A percentile compares a stretch with the other conserved stretches of the same genome.
These are phyloP conservation scores for Wickerhamiella sergipiensis DNA, from an alignment of 805 yeast genomes.

Conservation along the genomic window DNA sequence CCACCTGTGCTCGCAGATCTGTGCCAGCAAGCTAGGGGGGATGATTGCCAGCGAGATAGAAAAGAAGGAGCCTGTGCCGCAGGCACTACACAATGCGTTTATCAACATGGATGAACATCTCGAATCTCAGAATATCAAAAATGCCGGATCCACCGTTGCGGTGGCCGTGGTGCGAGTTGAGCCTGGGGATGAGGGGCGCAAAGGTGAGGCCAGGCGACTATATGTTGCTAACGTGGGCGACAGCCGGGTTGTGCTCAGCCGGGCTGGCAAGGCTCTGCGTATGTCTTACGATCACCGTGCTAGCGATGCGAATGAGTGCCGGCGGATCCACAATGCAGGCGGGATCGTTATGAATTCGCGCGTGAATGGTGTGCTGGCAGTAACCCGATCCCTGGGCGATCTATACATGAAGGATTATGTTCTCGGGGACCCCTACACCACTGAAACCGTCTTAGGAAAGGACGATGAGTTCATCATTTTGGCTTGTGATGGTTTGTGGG, in stretches of 20 bases:
- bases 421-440: slow-evolving; percentile 83
- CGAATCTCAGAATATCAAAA: slow-evolving; percentile 44
- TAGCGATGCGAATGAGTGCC: slow-evolving; percentile 61
- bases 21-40: slow-evolving; percentile 73
- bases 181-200: slow-evolving; percentile 13
- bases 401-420: slow-evolving; percentile 82
- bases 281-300: slow-evolving; percentile 92
- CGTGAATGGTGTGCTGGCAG: slow-evolving; percentile 92
- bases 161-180: slow-evolving; percentile 90
- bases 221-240: slow-evolving; percentile 96
- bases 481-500: slow-evolving; percentile 98
- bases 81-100: slow-evolving; percentile 55
- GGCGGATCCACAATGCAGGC: slow-evolving; percentile 62
- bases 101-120: slow-evolving; percentile 61
- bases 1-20: slow-evolving; percentile 82
- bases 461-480: slow-evolving; percentile 80
- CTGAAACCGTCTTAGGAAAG: slow-evolving; percentile 57
- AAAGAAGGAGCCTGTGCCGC: slow-evolving; percentile 31
- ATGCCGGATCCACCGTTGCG: slow-evolving; percentile 90
- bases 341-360: slow-evolving; percentile 82
- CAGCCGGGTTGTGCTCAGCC: slow-evolving; percentile 64
- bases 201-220: slow-evolving; percentile 24
- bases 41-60: slow-evolving; percentile 28
- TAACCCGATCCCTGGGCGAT: slow-evolving; percentile 87
- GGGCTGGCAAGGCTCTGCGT: slow-evolving; percentile 63